Percentiles rank a stretch among this genome's conserved stretches.
These are phyloP conservation scores for Microbotryomycetes sp. DNA, from an alignment of 1,284 basidiomycete species.

Conservation along the genomic window DNA sequence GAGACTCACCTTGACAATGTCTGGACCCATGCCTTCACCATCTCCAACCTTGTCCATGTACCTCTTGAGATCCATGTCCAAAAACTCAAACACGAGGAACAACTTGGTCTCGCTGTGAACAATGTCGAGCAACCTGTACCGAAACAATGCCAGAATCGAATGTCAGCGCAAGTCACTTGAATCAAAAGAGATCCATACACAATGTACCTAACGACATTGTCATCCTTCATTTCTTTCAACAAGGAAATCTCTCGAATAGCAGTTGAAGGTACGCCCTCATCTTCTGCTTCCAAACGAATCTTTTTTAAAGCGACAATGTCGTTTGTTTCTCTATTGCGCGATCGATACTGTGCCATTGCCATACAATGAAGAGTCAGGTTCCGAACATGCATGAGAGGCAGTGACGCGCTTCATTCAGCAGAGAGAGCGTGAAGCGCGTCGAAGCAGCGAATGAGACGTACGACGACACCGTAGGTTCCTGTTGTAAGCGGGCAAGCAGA, in stretches of 20 bases:
- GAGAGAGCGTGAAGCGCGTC: too few species aligned
- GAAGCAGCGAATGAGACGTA: slow-evolving; percentile 44
- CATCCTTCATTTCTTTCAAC: slow-evolving; percentile 91
- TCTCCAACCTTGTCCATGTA: slow-evolving; percentile 69
- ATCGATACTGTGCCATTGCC: slow-evolving; percentile 36
- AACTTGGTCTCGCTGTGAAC: slow-evolving; percentile 95
- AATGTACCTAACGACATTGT: slow-evolving; percentile 76
- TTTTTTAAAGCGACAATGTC: slow-evolving; percentile 91
- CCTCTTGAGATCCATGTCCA: slow-evolving; percentile 88
- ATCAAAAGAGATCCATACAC: too few species aligned
- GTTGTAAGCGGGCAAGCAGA: too few species aligned
- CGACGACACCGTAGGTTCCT: slow-evolving; percentile 99
- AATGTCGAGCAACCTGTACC: slow-evolving; percentile 76
- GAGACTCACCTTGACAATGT: slow-evolving; percentile 73
- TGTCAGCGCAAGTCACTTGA: too few species aligned
- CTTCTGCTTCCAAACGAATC: slow-evolving; percentile 94
- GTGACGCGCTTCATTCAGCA: too few species aligned
- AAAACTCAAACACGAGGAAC: slow-evolving; percentile 92
- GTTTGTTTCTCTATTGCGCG: slow-evolving; percentile 50
- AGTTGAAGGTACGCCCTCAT: slow-evolving; percentile 93
- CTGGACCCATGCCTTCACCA: slow-evolving; percentile 55
- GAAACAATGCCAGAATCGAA: too few species aligned
- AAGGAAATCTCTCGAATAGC: slow-evolving; percentile 97
- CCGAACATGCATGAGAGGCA: slow-evolving; percentile 56
- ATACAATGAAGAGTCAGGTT: slow-evolving; percentile 50